Evolutionary conservation across 768 basidiomycete genomes (phyloP).

Genomic region (Kwoniella europaea): DNA sequence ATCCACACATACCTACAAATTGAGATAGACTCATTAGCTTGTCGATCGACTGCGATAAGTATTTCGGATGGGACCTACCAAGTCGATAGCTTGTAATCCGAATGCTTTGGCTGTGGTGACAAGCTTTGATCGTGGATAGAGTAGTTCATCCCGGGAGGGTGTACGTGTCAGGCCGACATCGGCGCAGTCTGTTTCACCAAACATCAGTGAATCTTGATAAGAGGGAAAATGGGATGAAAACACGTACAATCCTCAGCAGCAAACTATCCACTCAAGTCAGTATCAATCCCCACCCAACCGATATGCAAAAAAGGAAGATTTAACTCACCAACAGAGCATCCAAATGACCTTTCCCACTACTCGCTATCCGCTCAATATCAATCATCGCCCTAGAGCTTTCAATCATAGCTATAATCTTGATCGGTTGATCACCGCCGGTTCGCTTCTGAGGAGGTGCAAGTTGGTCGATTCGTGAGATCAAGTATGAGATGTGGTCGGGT

Average conservation of each 20-base stretch:
- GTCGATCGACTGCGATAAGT: no score
- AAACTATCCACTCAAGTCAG: conserved; percentile 67
- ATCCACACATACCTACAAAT: conserved; percentile 77
- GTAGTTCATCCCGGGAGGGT: conserved; percentile 72
- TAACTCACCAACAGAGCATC: conserved; percentile 70
- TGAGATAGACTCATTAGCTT: neutral
- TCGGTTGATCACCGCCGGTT: conserved; percentile 44
- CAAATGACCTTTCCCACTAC: conserved; percentile 69
- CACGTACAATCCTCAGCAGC: conserved; percentile 88
- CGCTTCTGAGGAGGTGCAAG: conserved; percentile 39
- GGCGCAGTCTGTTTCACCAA: conserved; percentile 71
- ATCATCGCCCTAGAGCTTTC: conserved; percentile 79
- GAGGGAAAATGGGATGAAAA: neutral
- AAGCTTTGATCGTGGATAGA: conserved; percentile 81
- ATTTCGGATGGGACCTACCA: conserved; percentile 64
- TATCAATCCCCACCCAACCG: neutral
- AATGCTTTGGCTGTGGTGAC: conserved; percentile 83
- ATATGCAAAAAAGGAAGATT: no score
- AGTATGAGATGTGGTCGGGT: conserved; percentile 67
- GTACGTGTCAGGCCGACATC: conserved; percentile 83
- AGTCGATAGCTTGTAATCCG: conserved; percentile 82
- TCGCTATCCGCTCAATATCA: conserved; percentile 72
- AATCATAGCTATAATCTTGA: conserved; percentile 76
- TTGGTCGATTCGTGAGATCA: conserved; percentile 63
- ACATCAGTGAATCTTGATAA: neutral